Conservation (phyloP, 495 filamentous ascomycete species). For the Xylaria grammica region DNA sequence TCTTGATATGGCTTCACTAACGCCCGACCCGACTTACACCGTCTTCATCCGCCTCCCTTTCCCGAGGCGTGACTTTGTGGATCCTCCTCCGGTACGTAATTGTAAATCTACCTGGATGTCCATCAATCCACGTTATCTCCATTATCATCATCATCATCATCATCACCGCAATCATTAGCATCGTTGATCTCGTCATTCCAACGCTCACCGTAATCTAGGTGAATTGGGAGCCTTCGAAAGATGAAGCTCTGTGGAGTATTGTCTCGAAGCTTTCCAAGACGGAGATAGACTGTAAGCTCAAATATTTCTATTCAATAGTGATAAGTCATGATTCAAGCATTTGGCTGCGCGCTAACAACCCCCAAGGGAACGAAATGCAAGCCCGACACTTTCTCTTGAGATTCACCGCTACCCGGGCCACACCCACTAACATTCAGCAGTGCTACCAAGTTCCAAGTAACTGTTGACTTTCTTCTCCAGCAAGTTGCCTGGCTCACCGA, state of each 20-base stretch:
- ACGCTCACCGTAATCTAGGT: slow-evolving; percentile 39
- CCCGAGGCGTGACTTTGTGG: slow-evolving; percentile 82
- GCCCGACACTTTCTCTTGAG: background rate
- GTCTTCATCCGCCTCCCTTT: slow-evolving; percentile 90
- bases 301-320: background rate
- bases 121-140: slow-evolving; percentile 16
- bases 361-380: slow-evolving; percentile 80
- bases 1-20: slow-evolving; percentile 32
- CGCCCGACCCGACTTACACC: slow-evolving; percentile 61
- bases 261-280: slow-evolving; percentile 78
- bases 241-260: slow-evolving; percentile 86
- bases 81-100: slow-evolving; percentile 78
- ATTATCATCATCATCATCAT: background rate
- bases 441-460: slow-evolving; percentile 62
- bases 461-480: slow-evolving; percentile 86
- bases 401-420: slow-evolving; percentile 11
- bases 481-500: slow-evolving; percentile 96
- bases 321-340: background rate
- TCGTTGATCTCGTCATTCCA: too few relatives aligned
- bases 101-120: background rate
- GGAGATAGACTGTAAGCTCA: slow-evolving; percentile 78
- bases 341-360: slow-evolving; percentile 24
- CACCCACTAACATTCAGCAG: slow-evolving; percentile 40
- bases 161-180: background rate
- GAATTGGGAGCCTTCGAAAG: slow-evolving; percentile 74